A percentile compares a stretch with the other conserved stretches of the same genome.
Conservation (phyloP, 257 asterid species). For the Solanum etuberosum region DNA sequence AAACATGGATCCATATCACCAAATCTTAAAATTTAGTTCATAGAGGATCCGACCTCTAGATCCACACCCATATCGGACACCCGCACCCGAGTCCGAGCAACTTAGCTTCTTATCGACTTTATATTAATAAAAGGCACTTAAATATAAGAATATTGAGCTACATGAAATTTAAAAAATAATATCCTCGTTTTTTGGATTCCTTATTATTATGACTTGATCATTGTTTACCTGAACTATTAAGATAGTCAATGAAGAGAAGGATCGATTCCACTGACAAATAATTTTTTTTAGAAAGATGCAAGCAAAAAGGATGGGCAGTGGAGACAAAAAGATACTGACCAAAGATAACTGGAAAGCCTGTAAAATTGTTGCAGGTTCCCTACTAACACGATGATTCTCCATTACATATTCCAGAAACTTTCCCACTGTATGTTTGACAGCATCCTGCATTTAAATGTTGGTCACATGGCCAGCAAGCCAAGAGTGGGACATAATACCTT, state of each 20-base stretch:
- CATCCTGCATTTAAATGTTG: slow-evolving; percentile 45
- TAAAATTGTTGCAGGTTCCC: slow-evolving; percentile 37
- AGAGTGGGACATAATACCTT: not conserved
- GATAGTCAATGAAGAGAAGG: not conserved
- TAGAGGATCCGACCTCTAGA: not conserved
- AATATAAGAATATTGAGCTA: not conserved
- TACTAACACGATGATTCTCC: slow-evolving; percentile 46
- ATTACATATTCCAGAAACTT: slow-evolving; percentile 58
- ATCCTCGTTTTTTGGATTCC: not conserved
- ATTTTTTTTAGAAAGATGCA: not conserved
- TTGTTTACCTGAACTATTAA: not conserved
- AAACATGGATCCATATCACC: not conserved
- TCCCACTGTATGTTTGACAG: slow-evolving; percentile 23
- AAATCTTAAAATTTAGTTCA: not conserved
- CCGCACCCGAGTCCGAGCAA: not conserved
- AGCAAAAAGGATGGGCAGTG: not conserved
- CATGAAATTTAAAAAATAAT: not conserved
- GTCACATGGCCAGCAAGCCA: slow-evolving; percentile 3
- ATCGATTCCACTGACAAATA: not conserved
- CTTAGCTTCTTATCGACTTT: not conserved
- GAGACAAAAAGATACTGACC: slow-evolving; percentile 34
- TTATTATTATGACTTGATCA: not conserved
- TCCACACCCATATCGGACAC: not conserved
- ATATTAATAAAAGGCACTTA: not conserved
- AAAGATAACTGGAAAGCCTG: slow-evolving; percentile 81